Base-by-base conservation (phyloP, 2,329 filamentous ascomycete species). In the Epichloe gansuensis region DNA sequence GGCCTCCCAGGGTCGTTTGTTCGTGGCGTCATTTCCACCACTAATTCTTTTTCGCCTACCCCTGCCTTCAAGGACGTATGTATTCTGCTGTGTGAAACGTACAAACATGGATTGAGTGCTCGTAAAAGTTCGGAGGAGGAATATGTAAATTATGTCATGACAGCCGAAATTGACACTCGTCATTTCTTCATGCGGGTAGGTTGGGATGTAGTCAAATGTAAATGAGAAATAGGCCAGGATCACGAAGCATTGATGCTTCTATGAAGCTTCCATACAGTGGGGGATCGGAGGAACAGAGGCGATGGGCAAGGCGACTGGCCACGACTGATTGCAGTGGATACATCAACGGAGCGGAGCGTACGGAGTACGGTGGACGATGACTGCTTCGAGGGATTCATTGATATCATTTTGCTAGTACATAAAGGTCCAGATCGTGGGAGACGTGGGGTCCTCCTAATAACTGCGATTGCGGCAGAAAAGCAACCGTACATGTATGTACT, bases 211-310 rank as follows among this genome's bases (percentile, higher is more conserved):
- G 27, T 31, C 27, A 27, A 27, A 31, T 31, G 25, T 49, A 23
- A 34, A 34, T 17, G 23, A 39, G 12, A 49, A 41, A 35, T 40
- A 49, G n/a, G 21, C 40, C 41, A 41, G 42, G 47, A 36, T 46
- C 49, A 40, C 46, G 48, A 45, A 40, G 49, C 27, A 31, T 31
- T 31, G 53, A 53, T 48, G 51, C 54, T 56, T 56, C 54, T 23
- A 56, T 17, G 46, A 55, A 47, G 51, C 55, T 56, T 56, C 55
- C 34, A 56, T 51, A 45, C 35, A 34, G 51, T 51, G 51, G 53
- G 45, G 45, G 47, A 8, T 25, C 35, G 46, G 34, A 25, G 21
- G 21, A 46, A 34, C 25, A 25, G 41, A 43, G 41, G 15, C 52
- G 12, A 39, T 38, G 34, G 52, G 15, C n/a, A 23, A 35, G 27